Conservation (phyloP, 2,329 filamentous ascomycete genomes). For the Lachnum nothofagi region DNA sequence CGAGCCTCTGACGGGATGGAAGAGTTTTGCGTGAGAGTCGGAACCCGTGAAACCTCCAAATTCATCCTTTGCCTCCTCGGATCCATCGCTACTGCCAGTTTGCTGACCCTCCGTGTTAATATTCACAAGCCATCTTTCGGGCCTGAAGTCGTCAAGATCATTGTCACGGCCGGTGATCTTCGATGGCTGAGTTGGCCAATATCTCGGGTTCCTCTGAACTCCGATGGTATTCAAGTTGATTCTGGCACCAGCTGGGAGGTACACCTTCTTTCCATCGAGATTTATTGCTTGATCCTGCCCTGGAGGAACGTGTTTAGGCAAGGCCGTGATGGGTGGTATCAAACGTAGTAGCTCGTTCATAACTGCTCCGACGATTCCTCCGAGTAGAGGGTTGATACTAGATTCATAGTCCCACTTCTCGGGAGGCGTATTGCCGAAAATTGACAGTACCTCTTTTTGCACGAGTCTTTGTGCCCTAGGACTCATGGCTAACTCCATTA, state of each 20-base stretch:
- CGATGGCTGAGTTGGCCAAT: slow-evolving; percentile 53
- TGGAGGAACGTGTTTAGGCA: slow-evolving; percentile 60
- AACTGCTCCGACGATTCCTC: slow-evolving; percentile 65
- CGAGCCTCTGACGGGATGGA: slow-evolving; percentile 55
- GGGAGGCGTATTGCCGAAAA: slow-evolving; percentile 55
- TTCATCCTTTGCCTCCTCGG: slow-evolving; percentile 43
- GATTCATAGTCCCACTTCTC: slow-evolving; percentile 66
- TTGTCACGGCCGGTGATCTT: slow-evolving; percentile 39
- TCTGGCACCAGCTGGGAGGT: slow-evolving; percentile 51
- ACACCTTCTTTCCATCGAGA: slow-evolving; percentile 52
- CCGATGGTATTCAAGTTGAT: slow-evolving; percentile 53
- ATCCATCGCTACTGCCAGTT: slow-evolving; percentile 11
- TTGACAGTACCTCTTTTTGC: slow-evolving; percentile 63
- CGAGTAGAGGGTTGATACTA: slow-evolving; percentile 60
- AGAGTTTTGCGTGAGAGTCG: slow-evolving; percentile 55
- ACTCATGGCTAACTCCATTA: slow-evolving; percentile 63
- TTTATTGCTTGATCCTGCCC: slow-evolving; percentile 51
- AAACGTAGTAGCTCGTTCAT: slow-evolving; percentile 74
- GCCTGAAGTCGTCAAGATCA: slow-evolving; percentile 64
- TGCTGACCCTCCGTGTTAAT: slow-evolving; percentile 22
- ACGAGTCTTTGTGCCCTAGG: slow-evolving; percentile 58
- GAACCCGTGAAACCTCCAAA: slow-evolving; percentile 55
- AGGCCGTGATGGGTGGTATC: slow-evolving; percentile 63
- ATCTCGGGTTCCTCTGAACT: slow-evolving; percentile 63
- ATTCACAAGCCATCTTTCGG: slow-evolving; percentile 64